Base-by-base conservation (phyloP, 2,329 filamentous ascomycete species). In the Cladophialophora carrionii region DNA sequence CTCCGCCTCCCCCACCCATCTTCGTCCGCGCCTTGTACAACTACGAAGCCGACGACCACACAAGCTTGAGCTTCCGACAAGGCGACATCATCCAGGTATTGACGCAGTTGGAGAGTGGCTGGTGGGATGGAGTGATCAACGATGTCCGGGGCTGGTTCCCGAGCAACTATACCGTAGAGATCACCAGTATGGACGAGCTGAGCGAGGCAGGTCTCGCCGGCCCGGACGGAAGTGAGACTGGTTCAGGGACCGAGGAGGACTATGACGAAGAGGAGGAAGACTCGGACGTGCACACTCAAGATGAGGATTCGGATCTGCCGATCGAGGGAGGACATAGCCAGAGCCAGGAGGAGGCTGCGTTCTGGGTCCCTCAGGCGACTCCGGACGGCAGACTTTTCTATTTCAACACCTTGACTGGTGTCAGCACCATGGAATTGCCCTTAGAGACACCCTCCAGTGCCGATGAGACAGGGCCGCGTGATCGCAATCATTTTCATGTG, bases 51-150 rank as follows among this genome's bases (percentile, higher is more conserved):
- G 94, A 99, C 80, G 95, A 99, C 79, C 88, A 92, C 73, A 98
- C 94, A 55, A 97, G 93, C 80, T 81, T 99, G 76, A 98, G 93
- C 80, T 99, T 99, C 79, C 91, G 92, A 73, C 90, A 96, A 77
- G 95, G 95, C 74, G 95, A 99, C 79, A 88, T 98, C 71, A 99
- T 99, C 73, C 94, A 98, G 80, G 95, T 99, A 73, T 94, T 99
- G 73, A 99, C 95, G 60, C 94, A 97, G 80, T 84, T 98, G 63
- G 95, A 99, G 78, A 98, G 93, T 74, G 95, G 95, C 63, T 99
- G 95, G 95, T 99, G 95, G 95, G 95, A 99, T 80, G 95, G 95
- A 56, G 92, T 99, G 62, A 96, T 99, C 76, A 95, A 97, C 74
- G 92, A 93, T 65, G 90, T 96, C 72, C 89, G 95, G 76, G 95